Conservation (phyloP, 31 red algal species). For the Asparagopsis taxiformis region DNA sequence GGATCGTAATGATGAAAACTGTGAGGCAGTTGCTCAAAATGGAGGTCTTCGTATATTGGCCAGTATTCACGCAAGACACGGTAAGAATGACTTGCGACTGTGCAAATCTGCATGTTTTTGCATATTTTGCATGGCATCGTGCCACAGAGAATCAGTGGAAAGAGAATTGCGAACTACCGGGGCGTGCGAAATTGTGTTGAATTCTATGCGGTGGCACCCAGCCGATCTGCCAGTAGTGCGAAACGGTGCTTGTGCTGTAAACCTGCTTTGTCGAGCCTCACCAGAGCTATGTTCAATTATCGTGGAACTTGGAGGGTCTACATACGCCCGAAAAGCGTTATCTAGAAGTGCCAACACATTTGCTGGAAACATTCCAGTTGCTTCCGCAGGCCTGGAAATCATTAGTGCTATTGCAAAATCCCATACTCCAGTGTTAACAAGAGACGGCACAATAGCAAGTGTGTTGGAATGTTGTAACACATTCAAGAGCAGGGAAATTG, state of each 20-base stretch:
- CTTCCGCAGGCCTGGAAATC: constrained; percentile 27
- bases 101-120: constrained; percentile 52
- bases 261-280: constrained; percentile 13
- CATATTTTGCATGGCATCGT: constrained; percentile 23
- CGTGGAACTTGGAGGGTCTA: constrained; percentile 16
- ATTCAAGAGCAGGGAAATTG: constrained; percentile 26
- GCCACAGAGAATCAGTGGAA: constrained; percentile 10
- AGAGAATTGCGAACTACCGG: constrained; percentile 32
- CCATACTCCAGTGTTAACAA: not conserved
- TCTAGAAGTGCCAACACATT: constrained; percentile 26
- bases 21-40: constrained; percentile 11
- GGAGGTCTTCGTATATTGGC: constrained; percentile 14
- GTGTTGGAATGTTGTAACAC: constrained; percentile 34
- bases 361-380: constrained; percentile 30
- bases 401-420: constrained; percentile 10
- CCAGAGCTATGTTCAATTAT: constrained; percentile 33
- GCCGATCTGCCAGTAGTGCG: constrained; percentile 29
- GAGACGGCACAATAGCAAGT: not conserved
- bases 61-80: constrained; percentile 30
- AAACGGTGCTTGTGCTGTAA: constrained; percentile 31
- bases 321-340: constrained; percentile 11
- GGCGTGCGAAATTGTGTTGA: constrained; percentile 33
- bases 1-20: constrained; percentile 23
- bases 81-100: constrained; percentile 11
- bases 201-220: constrained; percentile 27